These are phyloP conservation scores for Lecanosticta acicola DNA, from an alignment of 2,329 filamentous ascomycete species.

Conservation along the genomic window DNA sequence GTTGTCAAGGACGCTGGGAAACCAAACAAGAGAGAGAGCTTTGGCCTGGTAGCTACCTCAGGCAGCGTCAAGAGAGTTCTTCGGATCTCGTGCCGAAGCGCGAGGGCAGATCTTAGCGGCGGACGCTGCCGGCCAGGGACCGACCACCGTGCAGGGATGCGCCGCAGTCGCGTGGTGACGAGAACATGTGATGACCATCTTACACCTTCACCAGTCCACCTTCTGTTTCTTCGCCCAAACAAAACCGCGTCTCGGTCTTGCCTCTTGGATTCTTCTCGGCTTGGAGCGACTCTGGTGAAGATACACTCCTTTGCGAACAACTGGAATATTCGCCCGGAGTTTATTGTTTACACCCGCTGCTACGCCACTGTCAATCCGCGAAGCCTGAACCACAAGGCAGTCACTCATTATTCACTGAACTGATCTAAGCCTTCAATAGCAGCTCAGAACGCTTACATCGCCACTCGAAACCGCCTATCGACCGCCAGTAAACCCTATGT, in stretches of 20 bases:
- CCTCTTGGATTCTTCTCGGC: neutral
- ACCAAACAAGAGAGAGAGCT: constrained; percentile 3
- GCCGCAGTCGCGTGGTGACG: neutral
- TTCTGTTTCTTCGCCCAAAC: no score
- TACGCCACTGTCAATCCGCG: neutral
- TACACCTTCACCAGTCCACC: no score
- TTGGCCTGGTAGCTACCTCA: neutral
- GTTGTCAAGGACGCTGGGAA: constrained; percentile 1
- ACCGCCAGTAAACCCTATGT: neutral
- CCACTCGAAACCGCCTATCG: neutral
- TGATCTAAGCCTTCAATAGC: no score
- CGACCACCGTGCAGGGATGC: neutral
- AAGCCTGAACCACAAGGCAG: neutral
- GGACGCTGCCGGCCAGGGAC: neutral
- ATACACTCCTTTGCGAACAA: neutral
- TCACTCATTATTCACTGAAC: neutral
- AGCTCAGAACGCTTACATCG: no score
- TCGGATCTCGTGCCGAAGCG: neutral
- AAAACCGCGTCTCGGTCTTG: neutral
- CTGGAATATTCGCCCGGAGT: neutral
- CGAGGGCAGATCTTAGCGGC: no score
- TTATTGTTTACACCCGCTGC: neutral
- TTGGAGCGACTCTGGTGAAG: neutral
- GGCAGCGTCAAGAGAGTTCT: neutral
- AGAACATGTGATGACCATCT: neutral